Conservation (phyloP, 1,139 yeast genomes). For the Suhomyces guaymorum region DNA sequence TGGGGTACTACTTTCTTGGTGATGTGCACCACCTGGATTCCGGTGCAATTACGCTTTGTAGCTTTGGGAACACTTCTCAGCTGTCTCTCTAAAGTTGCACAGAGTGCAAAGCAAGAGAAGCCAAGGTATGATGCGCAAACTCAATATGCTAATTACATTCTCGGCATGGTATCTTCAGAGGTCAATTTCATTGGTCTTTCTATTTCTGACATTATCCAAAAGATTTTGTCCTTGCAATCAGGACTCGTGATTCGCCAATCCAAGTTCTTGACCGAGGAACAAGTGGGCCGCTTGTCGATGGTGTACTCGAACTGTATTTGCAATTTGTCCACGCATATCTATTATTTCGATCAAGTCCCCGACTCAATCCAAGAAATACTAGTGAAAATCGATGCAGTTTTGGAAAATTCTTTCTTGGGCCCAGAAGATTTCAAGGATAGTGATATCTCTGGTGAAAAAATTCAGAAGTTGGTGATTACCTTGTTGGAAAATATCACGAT, state of each 20-base stretch:
- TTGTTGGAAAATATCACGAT: conserved; percentile 35
- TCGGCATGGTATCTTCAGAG: conserved; percentile 71
- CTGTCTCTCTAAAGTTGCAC: conserved; percentile 27
- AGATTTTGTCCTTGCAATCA: conserved; percentile 61
- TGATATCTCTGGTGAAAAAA: conserved; percentile 17
- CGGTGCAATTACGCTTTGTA: conserved; percentile 82
- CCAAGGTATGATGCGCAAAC: conserved; percentile 40
- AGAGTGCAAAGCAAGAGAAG: conserved; percentile 21
- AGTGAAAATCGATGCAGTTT: conserved; percentile 37
- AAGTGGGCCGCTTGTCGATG: conserved; percentile 28
- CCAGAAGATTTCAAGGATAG: conserved; percentile 16
- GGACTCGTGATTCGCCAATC: conserved; percentile 37
- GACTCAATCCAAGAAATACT: conserved; percentile 67
- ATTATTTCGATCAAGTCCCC: conserved; percentile 77
- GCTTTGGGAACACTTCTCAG: conserved; percentile 51
- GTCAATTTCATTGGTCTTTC: conserved; percentile 88
- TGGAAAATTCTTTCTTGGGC: conserved; percentile 25
- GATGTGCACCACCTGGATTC: conserved; percentile 74
- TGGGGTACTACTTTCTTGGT: conserved; percentile 66
- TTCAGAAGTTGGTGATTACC: conserved; percentile 29
- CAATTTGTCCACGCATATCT: conserved; percentile 67
- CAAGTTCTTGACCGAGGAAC: conserved; percentile 21
- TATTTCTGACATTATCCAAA: conserved; percentile 76
- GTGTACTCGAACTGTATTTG: conserved; percentile 53
- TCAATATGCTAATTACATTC: conserved; percentile 53